Percentiles rank a stretch among this genome's conserved stretches.
Evolutionary conservation across 305 asterid genomes (phyloP).

Genomic region (Rubia peregrina): DNA sequence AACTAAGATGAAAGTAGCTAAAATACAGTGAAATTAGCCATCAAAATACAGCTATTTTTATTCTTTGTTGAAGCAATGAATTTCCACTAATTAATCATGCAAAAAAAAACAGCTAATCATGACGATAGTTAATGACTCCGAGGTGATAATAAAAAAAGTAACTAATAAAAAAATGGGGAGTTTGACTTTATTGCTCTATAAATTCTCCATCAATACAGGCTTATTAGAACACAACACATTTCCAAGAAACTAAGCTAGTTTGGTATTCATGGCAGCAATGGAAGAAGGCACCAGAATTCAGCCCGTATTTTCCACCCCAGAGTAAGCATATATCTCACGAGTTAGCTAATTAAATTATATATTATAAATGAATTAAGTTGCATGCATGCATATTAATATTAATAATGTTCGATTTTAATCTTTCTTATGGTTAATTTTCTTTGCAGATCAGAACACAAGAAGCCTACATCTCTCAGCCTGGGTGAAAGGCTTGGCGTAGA

Average conservation of each 20-base stretch:
- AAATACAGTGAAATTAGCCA: no score
- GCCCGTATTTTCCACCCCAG: neutral
- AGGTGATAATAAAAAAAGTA: neutral
- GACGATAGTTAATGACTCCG: neutral
- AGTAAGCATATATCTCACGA: neutral
- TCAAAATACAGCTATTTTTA: neutral
- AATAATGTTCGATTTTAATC: neutral
- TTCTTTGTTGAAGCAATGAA: neutral
- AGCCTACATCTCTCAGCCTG: slow-evolving; percentile 9
- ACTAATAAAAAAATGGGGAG: neutral
- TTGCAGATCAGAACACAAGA: neutral
- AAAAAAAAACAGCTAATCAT: neutral
- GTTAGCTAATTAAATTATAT: neutral
- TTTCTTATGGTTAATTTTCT: neutral
- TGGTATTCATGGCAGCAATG: neutral
- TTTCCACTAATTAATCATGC: no score
- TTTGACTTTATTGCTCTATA: neutral
- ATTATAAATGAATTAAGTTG: no score
- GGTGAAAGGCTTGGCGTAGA: slow-evolving; percentile 14
- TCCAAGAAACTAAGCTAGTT: neutral
- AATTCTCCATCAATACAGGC: neutral
- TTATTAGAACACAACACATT: neutral
- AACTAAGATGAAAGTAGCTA: no score
- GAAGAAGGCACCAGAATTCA: neutral
- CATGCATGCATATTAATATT: neutral